phyloP scores from a whole-genome alignment of 1,139 yeast genomes.

The Debaryomyces singareniensis region DNA sequence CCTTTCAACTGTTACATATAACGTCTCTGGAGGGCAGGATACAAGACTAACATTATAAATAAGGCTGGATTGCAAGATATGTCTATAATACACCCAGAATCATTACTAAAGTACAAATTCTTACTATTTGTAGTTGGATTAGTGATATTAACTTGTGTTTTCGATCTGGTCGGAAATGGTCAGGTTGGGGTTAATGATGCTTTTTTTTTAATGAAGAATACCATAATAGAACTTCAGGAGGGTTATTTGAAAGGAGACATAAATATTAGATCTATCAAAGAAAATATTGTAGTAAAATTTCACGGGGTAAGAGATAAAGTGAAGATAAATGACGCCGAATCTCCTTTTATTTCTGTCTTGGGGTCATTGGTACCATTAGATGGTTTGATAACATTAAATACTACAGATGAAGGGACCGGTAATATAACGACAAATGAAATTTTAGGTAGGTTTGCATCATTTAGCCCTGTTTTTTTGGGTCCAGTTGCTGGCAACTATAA shows the following conservation, averaged over 20 bases:
- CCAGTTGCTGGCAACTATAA: conserved; percentile 18
- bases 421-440: conserved; percentile 15
- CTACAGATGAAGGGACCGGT: conserved; percentile 11
- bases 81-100: no score
- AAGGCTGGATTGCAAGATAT: no score
- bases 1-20: no score
- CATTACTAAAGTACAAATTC: no score
- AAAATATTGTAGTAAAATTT: neutral
- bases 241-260: conserved; percentile 8
- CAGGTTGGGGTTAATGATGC: conserved; percentile 21
- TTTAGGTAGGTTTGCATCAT: conserved; percentile 39
- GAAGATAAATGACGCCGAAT: conserved; percentile 21
- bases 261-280: conserved; percentile 3
- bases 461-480: conserved; percentile 28
- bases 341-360: conserved; percentile 31
- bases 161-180: no score
- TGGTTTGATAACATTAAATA: conserved; percentile 25
- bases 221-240: conserved; percentile 18
- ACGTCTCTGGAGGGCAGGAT: no score
- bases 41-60: no score
- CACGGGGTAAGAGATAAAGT: conserved; percentile 1
- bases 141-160: no score
- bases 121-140: no score
- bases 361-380: conserved; percentile 41
- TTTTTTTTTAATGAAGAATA: conserved; percentile 19